These are phyloP conservation scores for Chlorella sp. DNA, from an alignment of 139 green algal species.

Conservation along the genomic window DNA sequence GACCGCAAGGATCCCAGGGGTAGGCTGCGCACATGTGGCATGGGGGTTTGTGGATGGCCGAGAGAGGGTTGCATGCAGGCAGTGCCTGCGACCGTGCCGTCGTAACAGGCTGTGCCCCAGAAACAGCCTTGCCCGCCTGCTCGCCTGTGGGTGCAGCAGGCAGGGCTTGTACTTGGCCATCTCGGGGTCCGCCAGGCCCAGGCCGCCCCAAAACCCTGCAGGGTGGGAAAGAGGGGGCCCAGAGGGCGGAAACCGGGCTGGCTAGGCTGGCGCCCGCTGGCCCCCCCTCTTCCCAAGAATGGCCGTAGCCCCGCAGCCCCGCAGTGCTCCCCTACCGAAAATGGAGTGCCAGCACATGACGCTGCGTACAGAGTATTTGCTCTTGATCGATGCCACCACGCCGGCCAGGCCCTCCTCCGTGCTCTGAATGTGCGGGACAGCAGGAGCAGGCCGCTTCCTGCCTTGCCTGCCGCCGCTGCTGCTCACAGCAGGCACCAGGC, in stretches of 20 bases:
- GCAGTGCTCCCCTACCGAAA: too few relatives aligned
- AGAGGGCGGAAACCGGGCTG: too few relatives aligned
- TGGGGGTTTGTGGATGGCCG: not conserved
- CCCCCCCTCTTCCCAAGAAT: too few relatives aligned
- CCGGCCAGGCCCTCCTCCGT: constrained; percentile 46
- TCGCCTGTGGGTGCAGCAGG: constrained; percentile 35
- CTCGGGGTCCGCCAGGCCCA: constrained; percentile 2
- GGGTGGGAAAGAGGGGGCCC: too few relatives aligned
- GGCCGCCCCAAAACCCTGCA: constrained; percentile 59
- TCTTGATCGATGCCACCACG: constrained; percentile 63
- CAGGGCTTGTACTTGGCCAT: constrained; percentile 17
- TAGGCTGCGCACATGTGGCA: not conserved
- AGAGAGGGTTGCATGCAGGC: not conserved
- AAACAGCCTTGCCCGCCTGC: too few relatives aligned
- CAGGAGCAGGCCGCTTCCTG: too few relatives aligned
- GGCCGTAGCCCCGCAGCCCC: too few relatives aligned
- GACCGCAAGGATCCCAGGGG: constrained; percentile 40
- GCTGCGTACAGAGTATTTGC: constrained; percentile 58
- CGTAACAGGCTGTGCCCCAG: too few relatives aligned
- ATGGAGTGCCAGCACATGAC: constrained; percentile 93
- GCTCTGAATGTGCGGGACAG: constrained; percentile 17
- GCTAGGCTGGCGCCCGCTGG: too few relatives aligned
- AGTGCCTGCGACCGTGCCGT: too few relatives aligned
- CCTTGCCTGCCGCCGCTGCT: too few relatives aligned
- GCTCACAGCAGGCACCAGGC: not conserved